Conservation (phyloP, 176 grass and related monocot genomes). For the Chrysopogon serrulatus region DNA sequence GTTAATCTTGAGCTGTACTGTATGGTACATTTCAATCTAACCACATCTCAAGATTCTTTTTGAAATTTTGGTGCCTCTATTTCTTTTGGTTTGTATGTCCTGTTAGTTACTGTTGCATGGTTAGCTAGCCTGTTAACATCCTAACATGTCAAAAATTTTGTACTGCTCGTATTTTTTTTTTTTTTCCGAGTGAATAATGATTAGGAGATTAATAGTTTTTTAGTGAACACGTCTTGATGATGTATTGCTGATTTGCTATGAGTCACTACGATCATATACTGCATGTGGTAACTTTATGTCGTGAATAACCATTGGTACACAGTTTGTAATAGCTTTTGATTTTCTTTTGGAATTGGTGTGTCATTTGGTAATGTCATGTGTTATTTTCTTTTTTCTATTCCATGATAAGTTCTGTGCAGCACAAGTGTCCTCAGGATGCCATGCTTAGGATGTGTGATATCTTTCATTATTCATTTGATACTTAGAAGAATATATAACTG, state of each 20-base stretch:
- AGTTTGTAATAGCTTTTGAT: neutral
- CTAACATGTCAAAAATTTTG: neutral
- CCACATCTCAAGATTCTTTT: neutral
- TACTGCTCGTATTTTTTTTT: neutral
- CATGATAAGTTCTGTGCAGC: neutral
- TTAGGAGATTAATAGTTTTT: neutral
- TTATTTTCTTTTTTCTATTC: neutral
- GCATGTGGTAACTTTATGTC: neutral
- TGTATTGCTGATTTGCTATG: neutral
- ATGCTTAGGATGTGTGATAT: neutral
- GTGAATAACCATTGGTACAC: neutral
- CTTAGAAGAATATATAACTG: neutral
- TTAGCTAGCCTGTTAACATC: neutral
- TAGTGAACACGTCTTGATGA: neutral
- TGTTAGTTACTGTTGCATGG: neutral
- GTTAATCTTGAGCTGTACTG: neutral
- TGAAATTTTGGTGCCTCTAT: neutral
- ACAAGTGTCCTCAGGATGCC: neutral
- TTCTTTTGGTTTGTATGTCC: neutral
- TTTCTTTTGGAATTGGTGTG: neutral
- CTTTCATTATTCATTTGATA: neutral
- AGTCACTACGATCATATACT: neutral
- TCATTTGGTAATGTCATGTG: neutral
- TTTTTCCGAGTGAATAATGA: neutral
- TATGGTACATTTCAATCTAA: neutral